phyloP scores from a whole-genome alignment of 768 basidiomycete species.

The Chiua virens region DNA sequence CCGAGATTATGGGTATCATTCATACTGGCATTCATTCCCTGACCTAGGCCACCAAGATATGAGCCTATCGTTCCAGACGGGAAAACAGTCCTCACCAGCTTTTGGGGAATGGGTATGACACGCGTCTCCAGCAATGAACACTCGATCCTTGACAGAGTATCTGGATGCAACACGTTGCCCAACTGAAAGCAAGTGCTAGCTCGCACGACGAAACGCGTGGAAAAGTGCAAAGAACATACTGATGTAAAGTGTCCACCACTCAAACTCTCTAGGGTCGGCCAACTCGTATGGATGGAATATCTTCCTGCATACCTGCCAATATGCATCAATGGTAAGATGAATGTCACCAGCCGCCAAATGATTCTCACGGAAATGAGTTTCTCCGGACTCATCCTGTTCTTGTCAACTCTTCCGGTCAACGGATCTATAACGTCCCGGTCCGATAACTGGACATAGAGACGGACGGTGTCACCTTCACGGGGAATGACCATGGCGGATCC shows the following conservation, averaged over 20 bases:
- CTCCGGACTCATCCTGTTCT: conserved; percentile 47
- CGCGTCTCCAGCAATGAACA: conserved; percentile 78
- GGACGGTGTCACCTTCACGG: conserved; percentile 63
- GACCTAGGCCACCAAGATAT: conserved; percentile 39
- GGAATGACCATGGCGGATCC: conserved; percentile 77
- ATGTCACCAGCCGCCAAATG: not conserved
- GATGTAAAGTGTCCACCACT: conserved; percentile 77
- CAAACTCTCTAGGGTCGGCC: conserved; percentile 43
- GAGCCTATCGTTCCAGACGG: not conserved
- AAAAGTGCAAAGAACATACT: conserved; percentile 40
- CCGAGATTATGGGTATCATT: conserved; percentile 72
- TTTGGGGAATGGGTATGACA: conserved; percentile 71
- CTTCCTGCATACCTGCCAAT: conserved; percentile 49
- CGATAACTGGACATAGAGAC: conserved; percentile 72
- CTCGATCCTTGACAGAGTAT: conserved; percentile 57
- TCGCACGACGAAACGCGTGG: not conserved
- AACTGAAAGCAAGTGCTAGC: conserved; percentile 38
- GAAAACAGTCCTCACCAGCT: conserved; percentile 42
- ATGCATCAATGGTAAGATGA: not conserved
- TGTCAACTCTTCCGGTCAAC: conserved; percentile 52
- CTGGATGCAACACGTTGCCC: conserved; percentile 72
- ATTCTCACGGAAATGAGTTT: conserved; percentile 50
- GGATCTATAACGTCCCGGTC: conserved; percentile 46
- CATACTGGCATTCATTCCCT: conserved; percentile 80
- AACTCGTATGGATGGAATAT: conserved; percentile 58